Base-by-base conservation (phyloP, 1,284 basidiomycete genomes). In the Grifola frondosa region DNA sequence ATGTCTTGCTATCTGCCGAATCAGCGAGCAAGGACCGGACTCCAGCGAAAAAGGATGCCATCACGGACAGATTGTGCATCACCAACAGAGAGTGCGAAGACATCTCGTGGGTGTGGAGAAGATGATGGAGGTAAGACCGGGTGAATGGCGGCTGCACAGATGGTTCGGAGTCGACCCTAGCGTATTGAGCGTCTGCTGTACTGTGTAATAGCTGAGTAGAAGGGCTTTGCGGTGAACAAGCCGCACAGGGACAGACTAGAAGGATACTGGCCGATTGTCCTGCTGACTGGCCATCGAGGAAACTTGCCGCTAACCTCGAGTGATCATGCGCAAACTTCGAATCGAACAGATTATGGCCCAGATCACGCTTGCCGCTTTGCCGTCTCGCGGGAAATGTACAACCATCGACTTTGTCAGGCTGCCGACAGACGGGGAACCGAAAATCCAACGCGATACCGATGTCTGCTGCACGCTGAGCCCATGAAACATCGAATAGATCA, bases 51-150 rank as follows among this genome's bases (percentile, higher is more conserved):
- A 92, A 88, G 1, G 65, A 60, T 33, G 81, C 77, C 21, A 88
- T 64, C 2, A 90, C 72, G 1, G 75, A 63, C 21, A 89, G 67
- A 52, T 91, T 92, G 61, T 92, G 90, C 64, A 81, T 71, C 9
- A 73, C 74, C 10, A 92, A 74, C 24, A 91, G 62, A 4, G 86
- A 60, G 53, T 91, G 85, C 1, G 87, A 82, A 0, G 82, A 80
- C 89, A 92, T 91, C 61, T 92, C 89, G 65, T 92, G 89, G 7
- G 89, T 90, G 40, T 86, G 82, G 30, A 91, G 67, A 10, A 92
- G 76, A 56, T 92, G 90, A 59, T 92, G 88, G 23, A 89, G 40
- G 53, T 91, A 91, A 3, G 85, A 83, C n/a, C 83, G 77, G 3
- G 78, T 81, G 56, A 73, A 76, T 0, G 77, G 68, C 3, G 66